Base-by-base conservation (phyloP, 2,329 filamentous ascomycete species). In the Fusarium veterinarium region DNA sequence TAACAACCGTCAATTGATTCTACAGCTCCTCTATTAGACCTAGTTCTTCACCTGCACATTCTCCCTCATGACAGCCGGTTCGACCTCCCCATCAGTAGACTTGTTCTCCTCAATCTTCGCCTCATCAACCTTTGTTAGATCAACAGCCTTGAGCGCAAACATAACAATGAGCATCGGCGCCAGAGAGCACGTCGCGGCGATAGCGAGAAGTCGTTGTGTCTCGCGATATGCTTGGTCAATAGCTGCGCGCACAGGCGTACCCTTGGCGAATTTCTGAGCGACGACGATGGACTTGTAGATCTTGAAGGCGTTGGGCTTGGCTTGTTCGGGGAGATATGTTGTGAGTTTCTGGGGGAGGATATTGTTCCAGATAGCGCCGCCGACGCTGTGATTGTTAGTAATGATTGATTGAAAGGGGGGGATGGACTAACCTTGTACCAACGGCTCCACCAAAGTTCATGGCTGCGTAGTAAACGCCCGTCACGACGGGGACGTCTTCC, bases 351-450 rank as follows among this genome's bases (percentile, higher is more conserved):
- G 61, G 0, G 75, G 77, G 6, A 80, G 76, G 7, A 77, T 69
- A 16, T 76, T 75, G 46, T 78, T 78, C 81, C 81, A 83, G 37
- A 83, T 82, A 14, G 80, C 81, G 3, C 81, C 81, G 10, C 79
- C 77, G 10, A 83, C 79, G 33, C 79, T 82, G 19, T 6, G 14
- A 9, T 1, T 14, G 23, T 75, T 16, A 75, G 61, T 8, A 31
- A 6, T 1, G 1, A 13, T 37, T 20, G 1, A 3, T 1, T 2
- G 1, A 5, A 8, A 25, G 1, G 13, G 4, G 2, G 2, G 11
- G 2, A 10, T 17, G 3, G 6, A 53, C 46, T 59, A 2, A 78
- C 77, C 77, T 79, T 0, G 79, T 81, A 5, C 80, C 81, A 42
- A 82, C 71, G 6, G 75, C 75, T 38, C 59, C 62, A 17, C 81